Evolutionary conservation across 495 filamentous ascomycete species (phyloP).

Genomic region (Neurospora sublineolata): DNA sequence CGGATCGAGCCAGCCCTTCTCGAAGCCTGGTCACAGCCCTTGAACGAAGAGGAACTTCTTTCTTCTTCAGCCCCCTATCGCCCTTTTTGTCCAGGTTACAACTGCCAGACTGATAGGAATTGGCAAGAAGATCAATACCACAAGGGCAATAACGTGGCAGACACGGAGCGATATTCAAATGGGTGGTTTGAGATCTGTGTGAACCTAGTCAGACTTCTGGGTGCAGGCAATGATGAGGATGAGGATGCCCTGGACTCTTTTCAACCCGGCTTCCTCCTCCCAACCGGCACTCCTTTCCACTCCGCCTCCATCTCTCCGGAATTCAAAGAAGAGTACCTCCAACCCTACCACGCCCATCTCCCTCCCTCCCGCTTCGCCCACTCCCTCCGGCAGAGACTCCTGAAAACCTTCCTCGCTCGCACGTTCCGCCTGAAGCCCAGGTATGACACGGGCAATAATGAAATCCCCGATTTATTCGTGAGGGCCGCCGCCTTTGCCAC

Average conservation of each 20-base stretch:
- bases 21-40: neutral
- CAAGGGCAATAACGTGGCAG: neutral
- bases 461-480: neutral
- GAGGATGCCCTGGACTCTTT: neutral
- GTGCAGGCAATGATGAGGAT: neutral
- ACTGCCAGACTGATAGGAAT: neutral
- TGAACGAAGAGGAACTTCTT: neutral
- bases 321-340: neutral
- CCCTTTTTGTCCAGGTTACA: neutral
- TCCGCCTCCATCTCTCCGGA: neutral
- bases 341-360: too few species aligned
- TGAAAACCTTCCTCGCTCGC: neutral
- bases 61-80: neutral
- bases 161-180: neutral
- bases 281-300: neutral
- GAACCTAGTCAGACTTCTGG: neutral
- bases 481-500: neutral
- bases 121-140: neutral
- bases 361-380: neutral
- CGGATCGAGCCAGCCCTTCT: neutral
- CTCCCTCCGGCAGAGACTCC: neutral
- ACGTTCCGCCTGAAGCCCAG: neutral
- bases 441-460: neutral
- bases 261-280: neutral
- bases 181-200: neutral